Conservation (phyloP, 2,329 filamentous ascomycete species). For the Ilyonectria destructans region DNA sequence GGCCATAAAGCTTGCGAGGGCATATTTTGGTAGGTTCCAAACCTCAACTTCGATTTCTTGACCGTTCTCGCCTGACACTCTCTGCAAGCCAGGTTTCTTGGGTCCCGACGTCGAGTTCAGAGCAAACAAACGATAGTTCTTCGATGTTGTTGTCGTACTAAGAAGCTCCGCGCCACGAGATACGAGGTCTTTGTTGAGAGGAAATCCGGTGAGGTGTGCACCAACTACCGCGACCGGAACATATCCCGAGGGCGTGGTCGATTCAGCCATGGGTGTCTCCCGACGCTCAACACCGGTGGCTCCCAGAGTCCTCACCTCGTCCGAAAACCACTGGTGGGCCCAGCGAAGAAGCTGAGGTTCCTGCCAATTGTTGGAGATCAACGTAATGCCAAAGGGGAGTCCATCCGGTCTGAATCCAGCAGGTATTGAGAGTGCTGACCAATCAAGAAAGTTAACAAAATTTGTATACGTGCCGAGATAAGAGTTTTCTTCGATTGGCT, state of each 20-base stretch:
- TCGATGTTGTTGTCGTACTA: constrained; percentile 49
- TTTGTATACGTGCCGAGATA: constrained; percentile 71
- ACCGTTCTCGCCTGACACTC: constrained; percentile 45
- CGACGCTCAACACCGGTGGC: constrained; percentile 43
- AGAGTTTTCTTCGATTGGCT: constrained; percentile 70
- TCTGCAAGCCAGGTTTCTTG: constrained; percentile 54
- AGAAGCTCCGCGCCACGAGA: constrained; percentile 50
- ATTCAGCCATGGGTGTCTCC: constrained; percentile 7
- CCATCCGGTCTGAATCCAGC: constrained; percentile 60
- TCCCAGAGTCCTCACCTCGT: constrained; percentile 44
- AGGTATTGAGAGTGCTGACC: constrained; percentile 69
- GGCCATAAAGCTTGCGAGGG: constrained; percentile 52
- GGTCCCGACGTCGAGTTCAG: constrained; percentile 40
- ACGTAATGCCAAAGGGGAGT: constrained; percentile 57
- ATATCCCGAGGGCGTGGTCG: background rate
- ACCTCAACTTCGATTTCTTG: constrained; percentile 54
- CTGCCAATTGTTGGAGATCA: constrained; percentile 56
- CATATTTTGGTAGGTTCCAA: constrained; percentile 52
- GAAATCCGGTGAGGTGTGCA: constrained; percentile 55
- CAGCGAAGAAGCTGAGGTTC: constrained; percentile 52
- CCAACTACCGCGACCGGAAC: constrained; percentile 54
- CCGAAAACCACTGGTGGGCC: constrained; percentile 50
- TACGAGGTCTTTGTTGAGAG: constrained; percentile 54
- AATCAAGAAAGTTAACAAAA: constrained; percentile 74
- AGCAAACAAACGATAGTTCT: constrained; percentile 51